Conservation (phyloP, 2,329 filamentous ascomycete species). For the Fusarium miscanthi region DNA sequence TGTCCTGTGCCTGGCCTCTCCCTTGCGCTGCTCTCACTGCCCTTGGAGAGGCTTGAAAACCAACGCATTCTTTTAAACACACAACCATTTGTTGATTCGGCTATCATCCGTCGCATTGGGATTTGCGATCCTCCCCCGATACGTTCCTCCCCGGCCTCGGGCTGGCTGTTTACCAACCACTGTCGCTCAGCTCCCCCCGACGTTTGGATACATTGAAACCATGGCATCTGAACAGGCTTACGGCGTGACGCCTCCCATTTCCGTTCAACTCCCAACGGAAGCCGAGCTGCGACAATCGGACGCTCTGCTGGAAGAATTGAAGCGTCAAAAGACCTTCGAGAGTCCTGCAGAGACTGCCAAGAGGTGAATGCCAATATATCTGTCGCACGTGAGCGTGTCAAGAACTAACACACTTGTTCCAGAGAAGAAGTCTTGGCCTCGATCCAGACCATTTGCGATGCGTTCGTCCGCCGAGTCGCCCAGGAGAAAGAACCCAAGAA, state of each 20-base stretch:
- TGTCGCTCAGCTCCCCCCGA: conserved; percentile 4
- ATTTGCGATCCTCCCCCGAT: conserved; percentile 1
- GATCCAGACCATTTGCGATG: conserved; percentile 82
- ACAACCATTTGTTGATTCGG: neutral
- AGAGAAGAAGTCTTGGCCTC: conserved; percentile 73
- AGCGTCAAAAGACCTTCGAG: conserved; percentile 92
- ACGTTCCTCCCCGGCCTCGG: neutral
- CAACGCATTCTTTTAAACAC: neutral
- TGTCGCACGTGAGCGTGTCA: neutral
- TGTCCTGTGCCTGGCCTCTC: conserved; percentile 21
- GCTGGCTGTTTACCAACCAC: neutral
- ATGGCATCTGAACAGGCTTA: conserved; percentile 55
- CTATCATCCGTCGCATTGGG: neutral
- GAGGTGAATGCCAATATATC: conserved; percentile 63
- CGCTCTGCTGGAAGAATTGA: conserved; percentile 83
- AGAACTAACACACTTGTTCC: conserved; percentile 14
- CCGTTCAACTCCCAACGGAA: conserved; percentile 78
- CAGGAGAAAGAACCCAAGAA: conserved; percentile 77
- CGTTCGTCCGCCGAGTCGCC: conserved; percentile 88
- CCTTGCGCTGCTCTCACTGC: conserved; percentile 37
- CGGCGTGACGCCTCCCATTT: conserved; percentile 88
- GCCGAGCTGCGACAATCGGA: conserved; percentile 82
- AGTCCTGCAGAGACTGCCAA: conserved; percentile 83
- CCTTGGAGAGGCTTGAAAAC: conserved; percentile 37
- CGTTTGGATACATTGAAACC: conserved; percentile 12